These are phyloP conservation scores for Panaeolus cyanescens DNA, from an alignment of 768 basidiomycete species.

Conservation along the genomic window DNA sequence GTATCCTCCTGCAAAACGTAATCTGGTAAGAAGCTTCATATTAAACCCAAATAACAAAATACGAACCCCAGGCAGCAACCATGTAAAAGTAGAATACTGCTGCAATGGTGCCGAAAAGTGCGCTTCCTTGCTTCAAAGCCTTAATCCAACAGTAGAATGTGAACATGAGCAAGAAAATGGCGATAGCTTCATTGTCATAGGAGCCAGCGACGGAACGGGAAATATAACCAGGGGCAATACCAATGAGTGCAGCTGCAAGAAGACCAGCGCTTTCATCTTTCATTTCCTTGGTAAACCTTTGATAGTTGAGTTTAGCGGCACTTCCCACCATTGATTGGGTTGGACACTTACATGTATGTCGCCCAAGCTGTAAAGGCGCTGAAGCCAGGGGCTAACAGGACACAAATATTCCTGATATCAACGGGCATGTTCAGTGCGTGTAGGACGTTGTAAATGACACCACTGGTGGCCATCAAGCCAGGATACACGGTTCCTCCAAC, in stretches of 20 bases:
- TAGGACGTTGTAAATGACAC: constrained; percentile 92
- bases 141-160: constrained; percentile 98
- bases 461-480: constrained; percentile 97
- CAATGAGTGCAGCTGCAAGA: constrained; percentile 97
- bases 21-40: constrained; percentile 5
- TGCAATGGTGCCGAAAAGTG: constrained; percentile 85
- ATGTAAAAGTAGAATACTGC: constrained; percentile 99
- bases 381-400: constrained; percentile 95
- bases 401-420: constrained; percentile 96
- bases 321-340: not conserved
- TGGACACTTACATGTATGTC: constrained; percentile 79
- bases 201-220: constrained; percentile 98
- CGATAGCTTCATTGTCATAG: constrained; percentile 99
- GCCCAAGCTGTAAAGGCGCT: constrained; percentile 96
- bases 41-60: not conserved
- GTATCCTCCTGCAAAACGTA: constrained; percentile 71
- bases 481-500: constrained; percentile 99
- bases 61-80: constrained; percentile 99
- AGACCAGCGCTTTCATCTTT: constrained; percentile 94
- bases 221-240: constrained; percentile 97
- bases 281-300: constrained; percentile 95
- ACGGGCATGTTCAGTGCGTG: constrained; percentile 91
- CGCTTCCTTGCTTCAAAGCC: constrained; percentile 92
- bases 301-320: not conserved
- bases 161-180: constrained; percentile 99